phyloP scores from a whole-genome alignment of 2,329 filamentous ascomycete species.

The Pseudocercospora eumusae region DNA sequence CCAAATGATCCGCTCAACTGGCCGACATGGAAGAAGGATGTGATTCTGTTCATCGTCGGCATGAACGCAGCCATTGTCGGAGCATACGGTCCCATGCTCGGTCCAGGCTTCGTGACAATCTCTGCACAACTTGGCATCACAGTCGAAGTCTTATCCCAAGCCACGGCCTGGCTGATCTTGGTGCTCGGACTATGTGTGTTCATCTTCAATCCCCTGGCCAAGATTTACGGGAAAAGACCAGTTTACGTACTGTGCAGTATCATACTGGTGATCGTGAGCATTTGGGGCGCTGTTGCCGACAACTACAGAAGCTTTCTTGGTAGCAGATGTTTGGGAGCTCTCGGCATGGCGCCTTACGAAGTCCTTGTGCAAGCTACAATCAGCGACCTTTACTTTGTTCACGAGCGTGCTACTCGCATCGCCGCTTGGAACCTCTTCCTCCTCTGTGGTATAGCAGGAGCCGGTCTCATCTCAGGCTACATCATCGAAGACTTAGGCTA shows the following conservation, averaged over 20 bases:
- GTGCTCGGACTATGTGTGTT: conserved; percentile 52
- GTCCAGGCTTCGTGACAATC: conserved; percentile 53
- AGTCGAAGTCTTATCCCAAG: conserved; percentile 48
- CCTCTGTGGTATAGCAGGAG: conserved; percentile 44
- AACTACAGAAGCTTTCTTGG: conserved; percentile 51
- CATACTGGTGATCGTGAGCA: conserved; percentile 50
- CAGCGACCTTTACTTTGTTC: conserved; percentile 47
- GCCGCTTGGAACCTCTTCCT: conserved; percentile 46
- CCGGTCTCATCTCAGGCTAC: conserved; percentile 44
- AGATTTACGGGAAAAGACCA: conserved; percentile 54
- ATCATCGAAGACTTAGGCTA: conserved; percentile 46
- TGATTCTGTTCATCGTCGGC: conserved; percentile 50
- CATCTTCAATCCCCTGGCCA: conserved; percentile 54
- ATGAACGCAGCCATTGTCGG: conserved; percentile 53
- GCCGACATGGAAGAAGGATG: conserved; percentile 51
- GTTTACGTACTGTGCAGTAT: conserved; percentile 52
- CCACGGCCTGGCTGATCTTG: conserved; percentile 54
- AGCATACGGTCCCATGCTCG: conserved; percentile 56
- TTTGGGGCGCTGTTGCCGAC: conserved; percentile 51
- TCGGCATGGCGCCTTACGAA: conserved; percentile 56
- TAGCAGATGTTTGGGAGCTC: conserved; percentile 50
- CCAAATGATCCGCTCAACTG: conserved; percentile 55
- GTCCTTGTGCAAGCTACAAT: conserved; percentile 55
- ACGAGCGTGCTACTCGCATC: conserved; percentile 45
- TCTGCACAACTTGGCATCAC: conserved; percentile 48